A percentile compares a stretch with the other conserved stretches of the same genome.
Conservation (phyloP, 345 rosid genomes). For the Excoecaria agallocha region DNA sequence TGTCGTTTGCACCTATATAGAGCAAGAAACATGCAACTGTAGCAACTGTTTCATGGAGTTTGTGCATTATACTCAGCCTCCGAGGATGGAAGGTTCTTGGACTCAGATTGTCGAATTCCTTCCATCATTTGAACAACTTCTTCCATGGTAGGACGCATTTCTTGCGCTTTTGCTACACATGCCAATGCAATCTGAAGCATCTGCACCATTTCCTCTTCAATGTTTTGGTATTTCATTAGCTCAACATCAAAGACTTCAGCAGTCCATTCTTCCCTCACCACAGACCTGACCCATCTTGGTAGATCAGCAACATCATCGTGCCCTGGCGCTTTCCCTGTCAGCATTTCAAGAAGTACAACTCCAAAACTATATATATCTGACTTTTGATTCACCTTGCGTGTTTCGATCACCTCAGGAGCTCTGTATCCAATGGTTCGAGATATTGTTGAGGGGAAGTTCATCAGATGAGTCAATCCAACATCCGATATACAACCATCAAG, state of each 20-base stretch:
- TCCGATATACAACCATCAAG: constrained; percentile 66
- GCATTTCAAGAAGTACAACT: constrained; percentile 72
- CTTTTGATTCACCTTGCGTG: constrained; percentile 53
- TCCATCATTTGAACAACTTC: constrained; percentile 66
- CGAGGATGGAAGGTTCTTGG: constrained; percentile 51
- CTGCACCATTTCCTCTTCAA: constrained; percentile 85
- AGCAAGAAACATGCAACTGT: background rate
- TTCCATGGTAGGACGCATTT: constrained; percentile 59
- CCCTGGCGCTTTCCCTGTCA: constrained; percentile 69
- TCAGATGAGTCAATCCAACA: constrained; percentile 53
- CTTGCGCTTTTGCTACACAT: constrained; percentile 60
- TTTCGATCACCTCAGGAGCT: constrained; percentile 73
- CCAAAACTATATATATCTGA: constrained; percentile 88
- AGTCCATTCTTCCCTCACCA: constrained; percentile 84
- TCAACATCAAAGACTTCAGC: constrained; percentile 86
- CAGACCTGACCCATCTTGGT: constrained; percentile 85
- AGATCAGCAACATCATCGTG: constrained; percentile 60
- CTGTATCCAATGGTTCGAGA: constrained; percentile 58
- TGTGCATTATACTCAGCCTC: constrained; percentile 55
- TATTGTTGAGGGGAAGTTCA: constrained; percentile 46
- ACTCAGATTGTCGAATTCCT: constrained; percentile 50
- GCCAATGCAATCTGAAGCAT: constrained; percentile 75
- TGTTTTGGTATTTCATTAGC: constrained; percentile 54
- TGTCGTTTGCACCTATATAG: background rate
- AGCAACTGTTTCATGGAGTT: constrained; percentile 38